A percentile compares a stretch with the other conserved stretches of the same genome.
phyloP scores from a whole-genome alignment of 2,329 filamentous ascomycete genomes.

The Leptosphaerulina australis region DNA sequence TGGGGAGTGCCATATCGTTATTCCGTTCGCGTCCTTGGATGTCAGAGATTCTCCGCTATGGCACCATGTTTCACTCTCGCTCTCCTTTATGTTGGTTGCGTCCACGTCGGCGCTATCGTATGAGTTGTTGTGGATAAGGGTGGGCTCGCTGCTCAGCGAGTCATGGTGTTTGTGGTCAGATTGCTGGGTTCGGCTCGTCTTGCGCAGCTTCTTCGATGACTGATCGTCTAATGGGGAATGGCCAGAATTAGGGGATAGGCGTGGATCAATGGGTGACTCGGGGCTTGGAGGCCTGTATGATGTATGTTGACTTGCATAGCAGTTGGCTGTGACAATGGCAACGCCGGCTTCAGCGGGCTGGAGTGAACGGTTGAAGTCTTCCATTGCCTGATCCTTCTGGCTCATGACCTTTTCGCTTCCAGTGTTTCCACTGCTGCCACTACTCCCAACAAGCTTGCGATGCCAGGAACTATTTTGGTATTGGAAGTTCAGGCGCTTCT shows the following conservation, averaged over 20 bases:
- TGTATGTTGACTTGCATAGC: slow-evolving; percentile 2
- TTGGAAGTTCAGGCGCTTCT: slow-evolving; percentile 56
- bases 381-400: slow-evolving; percentile 9
- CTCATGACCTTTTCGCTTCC: slow-evolving; percentile 14
- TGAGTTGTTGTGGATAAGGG: slow-evolving; percentile 11
- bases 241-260: background rate
- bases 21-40: background rate
- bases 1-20: background rate
- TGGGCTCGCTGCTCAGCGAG: slow-evolving; percentile 16
- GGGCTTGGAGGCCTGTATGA: slow-evolving; percentile 1
- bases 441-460: slow-evolving; percentile 23
- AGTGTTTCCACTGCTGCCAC: slow-evolving; percentile 21
- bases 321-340: slow-evolving; percentile 1
- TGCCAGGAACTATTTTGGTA: slow-evolving; percentile 49
- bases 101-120: slow-evolving; percentile 7
- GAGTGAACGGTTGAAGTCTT: slow-evolving; percentile 11
- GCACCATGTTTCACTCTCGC: slow-evolving; percentile 10
- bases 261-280: slow-evolving; percentile 23
- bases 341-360: background rate
- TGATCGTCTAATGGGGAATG: no score
- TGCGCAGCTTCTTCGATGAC: slow-evolving; percentile 17
- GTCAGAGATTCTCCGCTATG: slow-evolving; percentile 10
- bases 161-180: background rate
- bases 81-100: no score
- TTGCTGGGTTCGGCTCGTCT: slow-evolving; percentile 10